A percentile compares a stretch with the other conserved stretches of the same genome.
Evolutionary conservation across 2,329 filamentous ascomycete species (phyloP).

Genomic region (Fusarium ambrosium): DNA sequence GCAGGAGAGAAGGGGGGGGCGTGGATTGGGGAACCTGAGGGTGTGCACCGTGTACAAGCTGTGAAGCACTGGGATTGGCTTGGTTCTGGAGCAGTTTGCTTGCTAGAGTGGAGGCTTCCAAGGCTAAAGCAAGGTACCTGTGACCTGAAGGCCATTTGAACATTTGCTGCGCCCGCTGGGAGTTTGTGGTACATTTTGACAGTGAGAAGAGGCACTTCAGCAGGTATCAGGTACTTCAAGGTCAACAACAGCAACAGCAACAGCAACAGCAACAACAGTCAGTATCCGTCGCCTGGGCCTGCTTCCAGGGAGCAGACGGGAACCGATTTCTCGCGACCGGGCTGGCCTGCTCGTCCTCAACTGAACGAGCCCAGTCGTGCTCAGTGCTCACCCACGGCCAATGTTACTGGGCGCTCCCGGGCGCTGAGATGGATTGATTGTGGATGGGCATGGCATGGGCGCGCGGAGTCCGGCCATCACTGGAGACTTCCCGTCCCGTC

Average conservation of each 20-base stretch:
- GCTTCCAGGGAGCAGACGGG: constrained; percentile 20
- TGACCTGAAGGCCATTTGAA: constrained; percentile 4
- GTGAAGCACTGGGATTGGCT: neutral
- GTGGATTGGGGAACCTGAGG: constrained; percentile 21
- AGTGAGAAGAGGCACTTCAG: neutral
- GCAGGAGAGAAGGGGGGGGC: constrained; percentile 24
- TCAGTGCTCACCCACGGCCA: constrained; percentile 23
- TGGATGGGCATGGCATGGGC: neutral
- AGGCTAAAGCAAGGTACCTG: constrained; percentile 13
- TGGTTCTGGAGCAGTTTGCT: constrained; percentile 1
- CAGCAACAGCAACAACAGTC: neutral
- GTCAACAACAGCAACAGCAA: neutral
- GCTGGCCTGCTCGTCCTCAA: constrained; percentile 6
- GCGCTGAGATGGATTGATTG: constrained; percentile 31
- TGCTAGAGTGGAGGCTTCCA: neutral
- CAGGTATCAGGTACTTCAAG: constrained; percentile 26
- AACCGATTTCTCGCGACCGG: constrained; percentile 18
- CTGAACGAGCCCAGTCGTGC: constrained; percentile 11
- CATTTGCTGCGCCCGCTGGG: constrained; percentile 17
- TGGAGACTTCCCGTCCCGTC: constrained; percentile 41
- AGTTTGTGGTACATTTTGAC: constrained; percentile 22
- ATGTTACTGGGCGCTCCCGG: constrained; percentile 39
- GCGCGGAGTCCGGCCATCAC: constrained; percentile 25
- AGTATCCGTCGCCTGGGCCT: neutral
- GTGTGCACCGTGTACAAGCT: constrained; percentile 22